phyloP scores from a whole-genome alignment of 192 early-diverging fungal genomes.

The Pilaira anomala region DNA sequence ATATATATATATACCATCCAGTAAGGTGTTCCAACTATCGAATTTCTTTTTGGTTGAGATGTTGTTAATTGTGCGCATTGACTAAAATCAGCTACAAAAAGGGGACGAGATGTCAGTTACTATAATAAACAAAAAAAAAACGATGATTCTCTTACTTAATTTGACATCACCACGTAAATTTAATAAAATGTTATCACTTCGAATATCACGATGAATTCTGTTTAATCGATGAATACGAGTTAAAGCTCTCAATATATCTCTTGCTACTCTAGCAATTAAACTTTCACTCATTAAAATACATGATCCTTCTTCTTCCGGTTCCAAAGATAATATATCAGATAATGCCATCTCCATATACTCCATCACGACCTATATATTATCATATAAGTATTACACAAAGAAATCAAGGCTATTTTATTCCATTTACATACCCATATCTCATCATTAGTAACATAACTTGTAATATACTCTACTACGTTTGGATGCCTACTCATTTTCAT shows the following conservation, averaged over 20 bases:
- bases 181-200: conserved; percentile 87
- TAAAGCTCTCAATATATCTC: conserved; percentile 78
- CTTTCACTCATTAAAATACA: conserved; percentile 1
- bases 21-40: conserved; percentile 89
- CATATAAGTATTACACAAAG: not conserved
- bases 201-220: conserved; percentile 92
- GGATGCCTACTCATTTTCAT: conserved; percentile 87
- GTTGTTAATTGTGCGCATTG: conserved; percentile 89
- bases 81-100: conserved; percentile 81
- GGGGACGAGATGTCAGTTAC: not conserved
- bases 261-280: conserved; percentile 81
- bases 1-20: conserved; percentile 71
- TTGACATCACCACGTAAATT: conserved; percentile 85
- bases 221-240: conserved; percentile 71
- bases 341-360: conserved; percentile 98
- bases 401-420: too few relatives aligned
- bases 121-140: not conserved
- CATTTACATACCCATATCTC: conserved; percentile 77
- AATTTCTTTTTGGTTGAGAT: conserved; percentile 75
- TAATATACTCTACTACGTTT: conserved; percentile 95
- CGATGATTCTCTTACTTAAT: conserved; percentile 51
- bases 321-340: conserved; percentile 92
- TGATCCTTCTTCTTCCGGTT: conserved; percentile 65
- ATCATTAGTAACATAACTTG: conserved; percentile 71
- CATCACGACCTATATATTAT: conserved; percentile 71